A percentile compares a stretch with the other conserved stretches of the same genome.
Evolutionary conservation across 2,329 filamentous ascomycete genomes (phyloP).

Genomic region (Fonsecaea nubica): DNA sequence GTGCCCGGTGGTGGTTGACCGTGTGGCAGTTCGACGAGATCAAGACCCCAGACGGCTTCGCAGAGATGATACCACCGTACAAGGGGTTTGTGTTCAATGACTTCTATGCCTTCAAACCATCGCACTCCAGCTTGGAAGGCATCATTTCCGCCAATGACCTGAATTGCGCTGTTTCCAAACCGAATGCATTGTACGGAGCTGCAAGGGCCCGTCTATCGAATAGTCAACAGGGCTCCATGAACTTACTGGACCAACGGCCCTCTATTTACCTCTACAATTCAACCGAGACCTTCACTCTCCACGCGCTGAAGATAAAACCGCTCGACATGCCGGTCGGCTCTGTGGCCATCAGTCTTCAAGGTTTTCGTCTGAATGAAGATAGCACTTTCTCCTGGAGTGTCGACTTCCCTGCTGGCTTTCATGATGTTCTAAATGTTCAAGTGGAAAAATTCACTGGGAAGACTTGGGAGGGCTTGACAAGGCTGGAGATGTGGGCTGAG

Average conservation of each 20-base stretch:
- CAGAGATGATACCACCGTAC: conserved; percentile 28
- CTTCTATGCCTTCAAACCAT: conserved; percentile 38
- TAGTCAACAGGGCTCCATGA: neutral
- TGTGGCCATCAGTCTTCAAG: conserved; percentile 30
- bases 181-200: conserved; percentile 40
- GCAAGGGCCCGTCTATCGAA: neutral
- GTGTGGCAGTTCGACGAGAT: conserved; percentile 35
- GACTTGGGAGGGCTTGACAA: conserved; percentile 35
- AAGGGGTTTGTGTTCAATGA: conserved; percentile 34
- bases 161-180: conserved; percentile 42
- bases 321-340: conserved; percentile 38
- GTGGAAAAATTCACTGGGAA: conserved; percentile 36
- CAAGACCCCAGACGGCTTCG: conserved; percentile 30
- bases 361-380: neutral
- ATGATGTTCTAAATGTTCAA: conserved; percentile 36
- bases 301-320: conserved; percentile 39
- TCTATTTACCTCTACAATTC: conserved; percentile 21
- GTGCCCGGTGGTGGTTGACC: neutral
- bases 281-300: conserved; percentile 35
- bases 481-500: conserved; percentile 39
- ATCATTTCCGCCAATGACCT: conserved; percentile 37
- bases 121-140: conserved; percentile 29
- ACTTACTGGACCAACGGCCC: conserved; percentile 17
- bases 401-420: conserved; percentile 40
- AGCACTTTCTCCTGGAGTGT: conserved; percentile 37